Percentiles rank a stretch among this genome's conserved stretches.
Evolutionary conservation across 2,329 filamentous ascomycete species (phyloP).

Genomic region (Orbilia javanica): DNA sequence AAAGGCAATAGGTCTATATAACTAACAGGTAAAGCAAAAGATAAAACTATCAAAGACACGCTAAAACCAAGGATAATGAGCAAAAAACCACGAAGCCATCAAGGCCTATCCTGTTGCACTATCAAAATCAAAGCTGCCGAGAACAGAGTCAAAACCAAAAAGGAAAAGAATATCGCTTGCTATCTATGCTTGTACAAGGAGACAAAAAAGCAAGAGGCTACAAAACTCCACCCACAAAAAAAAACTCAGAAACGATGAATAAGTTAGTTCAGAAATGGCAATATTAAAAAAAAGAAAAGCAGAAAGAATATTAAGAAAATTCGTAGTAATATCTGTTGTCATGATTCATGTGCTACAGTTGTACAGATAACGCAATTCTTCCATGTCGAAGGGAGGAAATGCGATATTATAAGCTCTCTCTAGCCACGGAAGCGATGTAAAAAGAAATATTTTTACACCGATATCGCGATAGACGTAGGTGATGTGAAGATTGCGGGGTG

Average conservation of each 20-base stretch:
- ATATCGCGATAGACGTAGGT: neutral
- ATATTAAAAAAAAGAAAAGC: neutral
- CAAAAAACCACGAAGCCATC: neutral
- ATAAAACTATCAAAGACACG: conserved; percentile 18
- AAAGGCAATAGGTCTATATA: conserved; percentile 5
- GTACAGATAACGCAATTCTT: conserved; percentile 29
- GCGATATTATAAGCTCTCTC: conserved; percentile 15
- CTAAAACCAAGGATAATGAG: conserved; percentile 16
- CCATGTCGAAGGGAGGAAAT: neutral
- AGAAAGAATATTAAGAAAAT: neutral
- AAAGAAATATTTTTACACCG: neutral
- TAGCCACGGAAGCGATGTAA: neutral
- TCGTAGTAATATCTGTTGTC: neutral
- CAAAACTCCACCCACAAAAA: conserved; percentile 20
- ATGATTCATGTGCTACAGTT: conserved; percentile 14
- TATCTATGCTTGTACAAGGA: conserved; percentile 40
- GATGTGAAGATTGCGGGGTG: neutral
- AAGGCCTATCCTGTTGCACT: neutral
- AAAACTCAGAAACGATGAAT: neutral
- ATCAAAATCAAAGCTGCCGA: too few relatives aligned
- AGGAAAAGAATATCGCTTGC: conserved; percentile 22
- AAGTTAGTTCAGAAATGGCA: neutral
- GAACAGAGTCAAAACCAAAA: too few relatives aligned
- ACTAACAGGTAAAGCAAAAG: neutral
- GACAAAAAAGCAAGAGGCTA: neutral